Percentiles rank a stretch among this genome's conserved stretches.
These are phyloP conservation scores for Extremus antarcticus DNA, from an alignment of 495 filamentous ascomycete species.

Conservation along the genomic window DNA sequence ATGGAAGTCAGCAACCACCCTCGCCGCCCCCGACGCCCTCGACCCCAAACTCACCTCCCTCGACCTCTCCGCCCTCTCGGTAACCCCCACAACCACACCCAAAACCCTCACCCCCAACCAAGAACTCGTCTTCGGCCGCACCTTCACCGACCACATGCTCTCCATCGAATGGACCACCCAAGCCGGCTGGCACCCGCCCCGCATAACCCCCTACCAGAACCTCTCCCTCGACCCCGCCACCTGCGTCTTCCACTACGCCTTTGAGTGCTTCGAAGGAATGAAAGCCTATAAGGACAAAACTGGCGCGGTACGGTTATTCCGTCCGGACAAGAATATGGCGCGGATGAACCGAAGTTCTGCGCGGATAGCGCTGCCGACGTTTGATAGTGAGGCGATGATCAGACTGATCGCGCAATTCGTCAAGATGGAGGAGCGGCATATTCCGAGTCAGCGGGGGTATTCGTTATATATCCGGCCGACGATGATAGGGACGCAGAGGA, in stretches of 20 bases:
- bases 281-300: slow-evolving; percentile 84
- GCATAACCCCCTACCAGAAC: slow-evolving; percentile 89
- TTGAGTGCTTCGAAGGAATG: slow-evolving; percentile 96
- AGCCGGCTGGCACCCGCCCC: slow-evolving; percentile 68
- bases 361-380: slow-evolving; percentile 82
- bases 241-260: slow-evolving; percentile 97
- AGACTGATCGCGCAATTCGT: slow-evolving; percentile 70
- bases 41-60: slow-evolving; percentile 47
- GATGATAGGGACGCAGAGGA: slow-evolving; percentile 91
- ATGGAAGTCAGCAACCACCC: neutral
- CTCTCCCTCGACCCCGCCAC: slow-evolving; percentile 90
- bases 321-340: slow-evolving; percentile 93
- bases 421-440: slow-evolving; percentile 74
- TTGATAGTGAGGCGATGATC: slow-evolving; percentile 58
- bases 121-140: slow-evolving; percentile 74
- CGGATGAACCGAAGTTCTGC: slow-evolving; percentile 80
- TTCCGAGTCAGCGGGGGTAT: slow-evolving; percentile 74
- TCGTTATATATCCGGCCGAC: slow-evolving; percentile 90
- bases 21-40: slow-evolving; percentile 28
- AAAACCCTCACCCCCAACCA: slow-evolving; percentile 61
- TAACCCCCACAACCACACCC: slow-evolving; percentile 65
- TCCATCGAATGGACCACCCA: slow-evolving; percentile 82
- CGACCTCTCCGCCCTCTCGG: slow-evolving; percentile 61
- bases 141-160: slow-evolving; percentile 96
- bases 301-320: slow-evolving; percentile 72